Conservation (phyloP, 345 rosid species). For the Salix koriyanagi region DNA sequence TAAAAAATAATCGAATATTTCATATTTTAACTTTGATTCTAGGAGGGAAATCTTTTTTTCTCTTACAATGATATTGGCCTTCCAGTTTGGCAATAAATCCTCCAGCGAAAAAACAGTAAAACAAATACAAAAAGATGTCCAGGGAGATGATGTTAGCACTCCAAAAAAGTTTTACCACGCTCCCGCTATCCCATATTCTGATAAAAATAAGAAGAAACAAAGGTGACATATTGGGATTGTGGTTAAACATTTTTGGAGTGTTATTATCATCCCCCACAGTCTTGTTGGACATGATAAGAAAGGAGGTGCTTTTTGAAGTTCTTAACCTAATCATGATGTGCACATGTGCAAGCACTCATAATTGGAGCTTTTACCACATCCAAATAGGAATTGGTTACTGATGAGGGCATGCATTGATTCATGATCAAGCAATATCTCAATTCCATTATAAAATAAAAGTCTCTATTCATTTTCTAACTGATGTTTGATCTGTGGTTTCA, state of each 20-base stretch:
- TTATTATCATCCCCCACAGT: background rate
- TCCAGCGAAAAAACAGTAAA: background rate
- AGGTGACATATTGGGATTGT: background rate
- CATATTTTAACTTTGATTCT: background rate
- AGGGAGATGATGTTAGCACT: background rate
- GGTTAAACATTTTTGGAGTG: background rate
- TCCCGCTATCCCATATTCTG: background rate
- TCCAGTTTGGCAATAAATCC: background rate
- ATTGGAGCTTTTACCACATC: background rate
- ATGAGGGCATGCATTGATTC: background rate
- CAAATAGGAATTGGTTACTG: background rate
- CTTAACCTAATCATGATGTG: background rate
- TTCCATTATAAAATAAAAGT: background rate
- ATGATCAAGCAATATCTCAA: background rate
- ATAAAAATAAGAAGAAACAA: background rate
- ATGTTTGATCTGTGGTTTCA: conserved; percentile 29
- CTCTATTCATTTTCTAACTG: background rate
- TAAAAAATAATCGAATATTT: no score
- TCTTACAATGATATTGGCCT: background rate
- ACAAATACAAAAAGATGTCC: background rate
- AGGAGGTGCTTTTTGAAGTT: background rate
- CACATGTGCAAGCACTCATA: background rate
- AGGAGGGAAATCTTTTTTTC: background rate
- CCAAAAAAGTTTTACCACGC: background rate
- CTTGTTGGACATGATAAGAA: background rate